Base-by-base conservation (phyloP, 768 basidiomycete genomes). In the Ephemerocybe angulata region DNA sequence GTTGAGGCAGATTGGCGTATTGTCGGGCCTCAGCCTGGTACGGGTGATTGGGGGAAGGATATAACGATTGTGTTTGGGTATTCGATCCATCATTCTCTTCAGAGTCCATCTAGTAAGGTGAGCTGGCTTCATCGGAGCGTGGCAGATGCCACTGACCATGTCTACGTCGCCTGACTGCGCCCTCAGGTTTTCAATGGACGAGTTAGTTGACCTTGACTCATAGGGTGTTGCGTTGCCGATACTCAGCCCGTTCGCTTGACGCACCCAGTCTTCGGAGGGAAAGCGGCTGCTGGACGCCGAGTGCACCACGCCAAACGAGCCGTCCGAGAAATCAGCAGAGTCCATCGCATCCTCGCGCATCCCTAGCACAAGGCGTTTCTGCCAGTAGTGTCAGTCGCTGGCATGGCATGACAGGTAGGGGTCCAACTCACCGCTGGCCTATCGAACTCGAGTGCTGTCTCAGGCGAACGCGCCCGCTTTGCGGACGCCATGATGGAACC, bases 181-280 rank as follows among this genome's bases (percentile, higher is more conserved):
- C 42, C 49, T 44, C 33, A 40, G 55, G 28, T 60, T 33, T 27
- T 57, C 30, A 43, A 55, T 15, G 60, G 60, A 60, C 25, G 61
- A 48, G 48, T 58, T 35, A 46, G 52, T 49, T 40, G 42, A 43
- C 5, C 54, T 60, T 42, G 63, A 44, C 40, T 54, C 63, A 41
- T 64, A 53, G 28, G 65, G 67, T 43, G 70, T 61, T 41, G 82
- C 80, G 58, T 82, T 82, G 51, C 80, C 78, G 21, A 90, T 86
- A n/a, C 79, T 76, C 57, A 90, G 76, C 44, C 79, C 84, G 52
- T 81, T 77, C 3, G 89, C 80, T 63, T 85, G 86, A 55, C 76
- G 74, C 11, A 90, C 88, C 89, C 87, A 91, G 63, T 90, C 88
- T 55, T 89, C 88, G 8, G 81, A 77, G 17, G 71, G 67, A 38